A percentile compares a stretch with the other conserved stretches of the same genome.
These are phyloP conservation scores for Picochlorum sp. DNA, from an alignment of 139 green algal genomes.

Conservation along the genomic window DNA sequence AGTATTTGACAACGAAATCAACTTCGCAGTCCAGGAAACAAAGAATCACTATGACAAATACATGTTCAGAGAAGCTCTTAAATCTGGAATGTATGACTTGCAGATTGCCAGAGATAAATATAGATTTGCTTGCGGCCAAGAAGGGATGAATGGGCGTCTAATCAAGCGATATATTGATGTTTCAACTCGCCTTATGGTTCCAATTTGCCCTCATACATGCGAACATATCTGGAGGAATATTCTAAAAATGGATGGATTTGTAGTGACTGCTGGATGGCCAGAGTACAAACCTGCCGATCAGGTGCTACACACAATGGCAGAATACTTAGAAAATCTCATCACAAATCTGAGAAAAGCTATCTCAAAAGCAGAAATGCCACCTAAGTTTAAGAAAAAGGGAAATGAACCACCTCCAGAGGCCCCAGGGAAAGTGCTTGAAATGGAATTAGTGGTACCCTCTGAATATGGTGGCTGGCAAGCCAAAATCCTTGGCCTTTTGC, in stretches of 20 bases:
- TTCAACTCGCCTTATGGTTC: slow-evolving; percentile 65
- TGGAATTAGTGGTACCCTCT: slow-evolving; percentile 57
- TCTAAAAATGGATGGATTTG: slow-evolving; percentile 41
- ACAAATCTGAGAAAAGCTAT: slow-evolving; percentile 62
- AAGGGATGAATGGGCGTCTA: slow-evolving; percentile 70
- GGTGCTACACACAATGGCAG: slow-evolving; percentile 45
- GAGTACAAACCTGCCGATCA: slow-evolving; percentile 47
- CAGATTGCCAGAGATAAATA: slow-evolving; percentile 82
- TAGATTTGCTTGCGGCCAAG: slow-evolving; percentile 59
- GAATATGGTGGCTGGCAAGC: slow-evolving; percentile 79
- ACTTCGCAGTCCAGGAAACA: slow-evolving; percentile 44
- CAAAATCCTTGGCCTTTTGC: slow-evolving; percentile 10
- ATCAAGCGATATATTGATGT: slow-evolving; percentile 70
- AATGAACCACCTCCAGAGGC: slow-evolving; percentile 9
- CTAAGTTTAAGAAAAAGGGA: slow-evolving; percentile 64
- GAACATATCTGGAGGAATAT: slow-evolving; percentile 87
- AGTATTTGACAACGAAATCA: slow-evolving; percentile 92
- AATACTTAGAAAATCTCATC: slow-evolving; percentile 37
- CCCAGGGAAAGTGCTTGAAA: slow-evolving; percentile 24
- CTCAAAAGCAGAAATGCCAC: slow-evolving; percentile 60
- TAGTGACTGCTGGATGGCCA: slow-evolving; percentile 74
- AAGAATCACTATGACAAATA: slow-evolving; percentile 63
- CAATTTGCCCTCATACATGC: slow-evolving; percentile 84
- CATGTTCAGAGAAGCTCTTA: slow-evolving; percentile 92
- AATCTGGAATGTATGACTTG: slow-evolving; percentile 78